Conservation (phyloP, 495 filamentous ascomycete genomes). For the Gamarada debralockiae region DNA sequence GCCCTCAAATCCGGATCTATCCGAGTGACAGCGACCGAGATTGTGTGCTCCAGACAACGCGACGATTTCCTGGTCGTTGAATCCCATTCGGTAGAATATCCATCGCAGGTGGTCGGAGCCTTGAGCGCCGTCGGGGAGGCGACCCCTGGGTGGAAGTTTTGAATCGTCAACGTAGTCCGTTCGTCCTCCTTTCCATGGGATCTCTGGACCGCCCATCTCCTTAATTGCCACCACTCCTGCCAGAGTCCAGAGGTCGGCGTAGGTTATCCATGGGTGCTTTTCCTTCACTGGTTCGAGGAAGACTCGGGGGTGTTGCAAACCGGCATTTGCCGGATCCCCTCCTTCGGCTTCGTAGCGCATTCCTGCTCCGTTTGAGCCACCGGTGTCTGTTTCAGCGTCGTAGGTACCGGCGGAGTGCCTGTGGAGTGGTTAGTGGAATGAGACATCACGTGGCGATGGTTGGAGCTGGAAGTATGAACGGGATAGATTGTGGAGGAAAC, state of each 20-base stretch:
- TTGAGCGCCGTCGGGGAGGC: conserved; percentile 55
- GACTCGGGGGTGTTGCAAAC: conserved; percentile 57
- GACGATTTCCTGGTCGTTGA: conserved; percentile 61
- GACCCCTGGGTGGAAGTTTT: conserved; percentile 52
- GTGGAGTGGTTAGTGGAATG: conserved; percentile 11
- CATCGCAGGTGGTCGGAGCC: conserved; percentile 54
- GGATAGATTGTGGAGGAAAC: too few species aligned
- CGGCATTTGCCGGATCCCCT: conserved; percentile 60
- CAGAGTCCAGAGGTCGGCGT: conserved; percentile 60
- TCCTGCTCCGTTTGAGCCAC: conserved; percentile 59
- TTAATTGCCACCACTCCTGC: conserved; percentile 55
- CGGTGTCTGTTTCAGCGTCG: conserved; percentile 52
- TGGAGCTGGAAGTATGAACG: too few species aligned
- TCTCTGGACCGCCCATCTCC: conserved; percentile 53
- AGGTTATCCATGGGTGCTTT: conserved; percentile 58
- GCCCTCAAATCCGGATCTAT: conserved; percentile 57
- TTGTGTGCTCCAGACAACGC: conserved; percentile 58
- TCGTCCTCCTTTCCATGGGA: conserved; percentile 51
- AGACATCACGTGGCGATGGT: conserved; percentile 10
- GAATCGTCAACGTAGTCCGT: conserved; percentile 56
- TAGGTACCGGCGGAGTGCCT: conserved; percentile 62
- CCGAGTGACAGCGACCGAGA: conserved; percentile 55
- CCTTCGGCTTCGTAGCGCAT: conserved; percentile 63
- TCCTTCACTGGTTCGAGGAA: conserved; percentile 59
- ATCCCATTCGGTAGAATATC: conserved; percentile 63